Percentiles rank a stretch among this genome's conserved stretches.
Evolutionary conservation across 768 basidiomycete genomes (phyloP).

Genomic region (Termitomyces sp.): DNA sequence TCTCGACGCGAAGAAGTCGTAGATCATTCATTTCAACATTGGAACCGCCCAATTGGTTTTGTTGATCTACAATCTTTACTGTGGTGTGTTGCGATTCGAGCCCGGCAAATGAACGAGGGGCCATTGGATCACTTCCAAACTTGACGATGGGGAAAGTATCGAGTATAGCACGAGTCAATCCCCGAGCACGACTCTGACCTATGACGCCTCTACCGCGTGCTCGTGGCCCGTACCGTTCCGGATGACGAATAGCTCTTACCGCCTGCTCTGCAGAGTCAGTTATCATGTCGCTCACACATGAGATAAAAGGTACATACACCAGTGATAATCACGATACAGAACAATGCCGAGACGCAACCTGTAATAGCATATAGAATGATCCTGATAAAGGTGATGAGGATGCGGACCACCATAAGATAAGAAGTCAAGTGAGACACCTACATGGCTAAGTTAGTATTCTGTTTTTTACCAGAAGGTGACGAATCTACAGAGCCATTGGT

Average conservation of each 20-base stretch:
- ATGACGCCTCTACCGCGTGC: conserved; percentile 29
- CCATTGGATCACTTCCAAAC: conserved; percentile 40
- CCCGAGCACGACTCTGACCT: conserved; percentile 69
- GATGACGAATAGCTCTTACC: conserved; percentile 77
- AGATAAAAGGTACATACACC: conserved; percentile 48
- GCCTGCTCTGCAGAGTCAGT: conserved; percentile 39
- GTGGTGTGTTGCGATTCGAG: not conserved
- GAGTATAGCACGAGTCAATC: conserved; percentile 86
- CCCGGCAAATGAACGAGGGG: not conserved
- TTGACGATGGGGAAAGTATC: conserved; percentile 96
- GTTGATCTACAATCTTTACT: conserved; percentile 23
- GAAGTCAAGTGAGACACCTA: conserved; percentile 22
- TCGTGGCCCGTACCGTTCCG: conserved; percentile 87
- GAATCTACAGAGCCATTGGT: conserved; percentile 17
- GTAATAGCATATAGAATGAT: conserved; percentile 85
- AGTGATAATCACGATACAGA: conserved; percentile 78
- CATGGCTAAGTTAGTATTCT: conserved; percentile 73
- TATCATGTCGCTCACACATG: not conserved
- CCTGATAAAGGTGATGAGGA: conserved; percentile 32
- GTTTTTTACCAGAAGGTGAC: conserved; percentile 6
- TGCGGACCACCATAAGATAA: not conserved
- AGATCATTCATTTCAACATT: conserved; percentile 13
- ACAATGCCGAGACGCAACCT: conserved; percentile 80
- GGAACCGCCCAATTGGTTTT: not conserved
- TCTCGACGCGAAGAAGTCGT: conserved; percentile 9